Percentiles rank a stretch among this genome's conserved stretches.
Evolutionary conservation across 2,329 filamentous ascomycete genomes (phyloP).

Genomic region (Ophiostoma triangulosporum): DNA sequence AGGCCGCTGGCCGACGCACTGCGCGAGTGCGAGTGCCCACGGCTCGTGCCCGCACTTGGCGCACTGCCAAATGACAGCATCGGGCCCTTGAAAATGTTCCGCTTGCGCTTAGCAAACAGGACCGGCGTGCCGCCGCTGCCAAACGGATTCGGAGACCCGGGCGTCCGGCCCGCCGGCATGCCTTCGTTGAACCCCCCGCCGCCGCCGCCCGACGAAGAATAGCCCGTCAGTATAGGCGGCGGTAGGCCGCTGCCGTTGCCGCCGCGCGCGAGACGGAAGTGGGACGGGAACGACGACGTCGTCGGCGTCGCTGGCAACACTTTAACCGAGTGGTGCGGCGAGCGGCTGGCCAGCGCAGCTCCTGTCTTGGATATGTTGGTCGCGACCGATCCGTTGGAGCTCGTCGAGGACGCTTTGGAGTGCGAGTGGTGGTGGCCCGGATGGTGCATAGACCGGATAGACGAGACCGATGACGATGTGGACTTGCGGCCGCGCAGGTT

Average conservation of each 20-base stretch:
- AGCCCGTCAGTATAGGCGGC: neutral
- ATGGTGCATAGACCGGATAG: conserved; percentile 80
- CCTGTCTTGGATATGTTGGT: conserved; percentile 53
- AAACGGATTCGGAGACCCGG: conserved; percentile 41
- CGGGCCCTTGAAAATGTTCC: conserved; percentile 71
- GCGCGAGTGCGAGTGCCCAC: conserved; percentile 33
- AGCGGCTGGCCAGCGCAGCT: conserved; percentile 47
- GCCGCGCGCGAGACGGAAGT: conserved; percentile 68
- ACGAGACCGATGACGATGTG: conserved; percentile 88
- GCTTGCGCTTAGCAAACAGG: conserved; percentile 69
- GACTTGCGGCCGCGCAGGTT: conserved; percentile 82
- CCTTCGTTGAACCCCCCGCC: conserved; percentile 41
- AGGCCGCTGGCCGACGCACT: conserved; percentile 46
- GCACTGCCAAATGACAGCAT: conserved; percentile 41
- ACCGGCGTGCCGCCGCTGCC: conserved; percentile 28
- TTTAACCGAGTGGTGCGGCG: conserved; percentile 83
- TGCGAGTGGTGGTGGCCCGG: conserved; percentile 77
- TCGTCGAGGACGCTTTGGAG: conserved; percentile 89
- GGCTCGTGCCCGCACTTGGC: conserved; percentile 14
- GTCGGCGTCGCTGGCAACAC: conserved; percentile 87
- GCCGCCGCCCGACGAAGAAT: neutral
- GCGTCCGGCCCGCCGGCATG: conserved; percentile 32
- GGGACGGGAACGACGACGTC: conserved; percentile 60
- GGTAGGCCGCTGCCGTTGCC: neutral
- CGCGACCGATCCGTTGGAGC: conserved; percentile 62